Conservation (phyloP, 495 filamentous ascomycete genomes). For the Chlorociboria aeruginascens region DNA sequence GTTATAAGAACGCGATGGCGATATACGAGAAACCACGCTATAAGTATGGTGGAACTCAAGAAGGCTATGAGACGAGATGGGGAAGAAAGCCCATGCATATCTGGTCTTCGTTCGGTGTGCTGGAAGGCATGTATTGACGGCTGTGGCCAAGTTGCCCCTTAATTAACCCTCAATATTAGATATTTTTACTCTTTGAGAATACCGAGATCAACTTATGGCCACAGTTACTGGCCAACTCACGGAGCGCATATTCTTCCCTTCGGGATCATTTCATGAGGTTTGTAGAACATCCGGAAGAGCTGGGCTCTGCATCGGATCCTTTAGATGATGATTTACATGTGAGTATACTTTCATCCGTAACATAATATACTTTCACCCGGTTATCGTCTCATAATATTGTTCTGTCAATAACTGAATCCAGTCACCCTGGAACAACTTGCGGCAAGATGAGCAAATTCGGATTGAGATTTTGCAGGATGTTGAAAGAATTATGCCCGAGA, state of each 20-base stretch:
- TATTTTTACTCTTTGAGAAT: slow-evolving; percentile 68
- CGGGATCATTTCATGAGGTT: slow-evolving; percentile 63
- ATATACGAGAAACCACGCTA: slow-evolving; percentile 46
- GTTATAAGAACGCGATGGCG: slow-evolving; percentile 46
- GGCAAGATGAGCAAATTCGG: slow-evolving; percentile 71
- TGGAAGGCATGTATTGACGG: slow-evolving; percentile 69
- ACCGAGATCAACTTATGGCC: slow-evolving; percentile 59
- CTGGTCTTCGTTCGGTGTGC: slow-evolving; percentile 74
- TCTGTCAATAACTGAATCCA: slow-evolving; percentile 21
- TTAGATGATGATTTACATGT: slow-evolving; percentile 78
- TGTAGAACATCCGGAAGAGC: slow-evolving; percentile 70
- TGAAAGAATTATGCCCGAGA: slow-evolving; percentile 83
- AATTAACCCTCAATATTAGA: slow-evolving; percentile 30
- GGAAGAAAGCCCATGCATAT: slow-evolving; percentile 46
- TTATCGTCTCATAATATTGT: background rate
- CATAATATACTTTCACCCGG: background rate
- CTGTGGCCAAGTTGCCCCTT: background rate
- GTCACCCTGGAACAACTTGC: slow-evolving; percentile 84
- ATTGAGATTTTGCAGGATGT: slow-evolving; percentile 95
- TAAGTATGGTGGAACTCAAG: slow-evolving; percentile 52
- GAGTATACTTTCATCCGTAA: slow-evolving; percentile 21
- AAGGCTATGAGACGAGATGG: slow-evolving; percentile 46
- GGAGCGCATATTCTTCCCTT: slow-evolving; percentile 60
- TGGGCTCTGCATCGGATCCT: slow-evolving; percentile 67
- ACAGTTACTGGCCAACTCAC: slow-evolving; percentile 49